Evolutionary conservation across 1,284 basidiomycete genomes (phyloP).

Genomic region (Papiliotrema terrestris): DNA sequence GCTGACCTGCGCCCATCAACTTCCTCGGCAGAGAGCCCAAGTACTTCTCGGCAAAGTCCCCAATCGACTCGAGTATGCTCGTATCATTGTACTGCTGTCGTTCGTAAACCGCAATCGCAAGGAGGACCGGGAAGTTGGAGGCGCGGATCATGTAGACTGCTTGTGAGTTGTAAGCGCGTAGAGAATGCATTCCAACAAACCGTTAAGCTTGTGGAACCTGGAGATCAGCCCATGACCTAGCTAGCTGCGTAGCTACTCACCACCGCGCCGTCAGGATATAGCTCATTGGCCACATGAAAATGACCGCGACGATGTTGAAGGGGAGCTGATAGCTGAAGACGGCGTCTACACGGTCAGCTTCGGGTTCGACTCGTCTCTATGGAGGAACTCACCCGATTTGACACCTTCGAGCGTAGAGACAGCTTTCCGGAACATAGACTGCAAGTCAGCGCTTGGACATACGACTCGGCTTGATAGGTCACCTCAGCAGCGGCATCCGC

Average conservation of each 20-base stretch:
- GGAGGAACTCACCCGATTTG: constrained; percentile 32
- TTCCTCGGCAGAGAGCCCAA: constrained; percentile 68
- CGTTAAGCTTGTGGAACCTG: constrained; percentile 64
- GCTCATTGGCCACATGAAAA: constrained; percentile 75
- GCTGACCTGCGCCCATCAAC: constrained; percentile 67
- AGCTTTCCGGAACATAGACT: constrained; percentile 89
- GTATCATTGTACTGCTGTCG: constrained; percentile 64
- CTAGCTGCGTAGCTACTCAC: constrained; percentile 47
- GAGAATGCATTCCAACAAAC: constrained; percentile 56
- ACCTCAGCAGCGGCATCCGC: constrained; percentile 89
- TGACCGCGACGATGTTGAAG: constrained; percentile 75
- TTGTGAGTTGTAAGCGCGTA: neutral
- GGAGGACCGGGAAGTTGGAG: constrained; percentile 80
- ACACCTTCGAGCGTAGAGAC: constrained; percentile 81
- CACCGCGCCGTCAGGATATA: constrained; percentile 60
- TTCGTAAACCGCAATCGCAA: constrained; percentile 77
- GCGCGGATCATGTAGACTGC: constrained; percentile 54
- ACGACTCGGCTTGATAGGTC: constrained; percentile 6
- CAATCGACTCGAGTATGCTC: constrained; percentile 68
- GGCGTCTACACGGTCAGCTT: constrained; percentile 61
- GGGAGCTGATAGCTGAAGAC: constrained; percentile 92
- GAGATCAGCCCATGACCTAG: constrained; percentile 8
- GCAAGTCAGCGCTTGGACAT: neutral
- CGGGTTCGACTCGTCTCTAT: neutral
- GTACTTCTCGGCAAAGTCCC: constrained; percentile 62